Evolutionary conservation across 306 rosid genomes (phyloP), one percentile per base, ranked within the genome.

Genomic region (Elaeagnus macrophylla): DNA sequence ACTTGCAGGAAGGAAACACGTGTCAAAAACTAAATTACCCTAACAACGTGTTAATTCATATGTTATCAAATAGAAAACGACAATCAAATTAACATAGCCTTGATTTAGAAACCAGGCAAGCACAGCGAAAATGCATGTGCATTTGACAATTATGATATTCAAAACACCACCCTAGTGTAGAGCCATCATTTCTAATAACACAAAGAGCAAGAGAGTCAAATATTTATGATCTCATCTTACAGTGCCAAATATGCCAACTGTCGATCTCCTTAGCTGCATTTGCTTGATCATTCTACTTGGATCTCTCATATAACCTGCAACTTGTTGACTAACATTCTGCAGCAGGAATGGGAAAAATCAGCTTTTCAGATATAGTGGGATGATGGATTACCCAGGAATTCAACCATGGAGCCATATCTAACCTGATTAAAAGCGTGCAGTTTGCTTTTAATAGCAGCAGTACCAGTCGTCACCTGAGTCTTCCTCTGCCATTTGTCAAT

Each of bases 341-440:
- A 46, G 47, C 17, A 38, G 57, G 63, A 67, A 39, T 32, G n/a
- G 42, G 60, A 35, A 61, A 46, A 55, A 49, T 18, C 19, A 57
- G 11, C 36, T 20, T 5, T 45, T 52, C 46, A 39, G 42, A 47
- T 49, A 8, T 6, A 12, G 39, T 47, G 35, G 36, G 25, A 55
- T 12, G 44, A 56, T 7, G 35, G 49, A 13, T 32, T 54, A 57
- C 41, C 37, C 54, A 39, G 17, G 59, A 62, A 50, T 41, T 52
- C 59, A 72, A 59, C 62, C 54, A 62, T 37, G 54, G 64, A 57
- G 44, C 37, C 75, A 53, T 37, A 86, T 94, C 94, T 86, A 94
- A 86, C 96, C 94, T 86, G 95, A 80, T 91, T 86, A 63, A 91
- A 91, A 39, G 95, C 91, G 37, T 86, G 88, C 44, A 90, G 73